Evolutionary conservation across 2,329 filamentous ascomycete genomes (phyloP).

Genomic region (Penicillium janthinellum): DNA sequence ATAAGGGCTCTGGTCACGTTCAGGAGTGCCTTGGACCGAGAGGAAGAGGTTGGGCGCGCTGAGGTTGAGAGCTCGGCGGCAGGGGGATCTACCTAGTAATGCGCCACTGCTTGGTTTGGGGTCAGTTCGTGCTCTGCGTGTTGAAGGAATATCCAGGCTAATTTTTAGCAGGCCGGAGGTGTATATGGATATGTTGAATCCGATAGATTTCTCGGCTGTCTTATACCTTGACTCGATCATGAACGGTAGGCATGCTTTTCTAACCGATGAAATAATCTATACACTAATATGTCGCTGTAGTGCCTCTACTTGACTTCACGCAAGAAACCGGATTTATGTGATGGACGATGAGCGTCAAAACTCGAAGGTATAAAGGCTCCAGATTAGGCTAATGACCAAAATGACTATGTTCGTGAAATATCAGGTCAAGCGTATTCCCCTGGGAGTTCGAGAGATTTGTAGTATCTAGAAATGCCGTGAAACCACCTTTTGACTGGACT

Average conservation of each 20-base stretch:
- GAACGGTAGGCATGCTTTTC: conserved; percentile 25
- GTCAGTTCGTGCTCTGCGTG: conserved; percentile 10
- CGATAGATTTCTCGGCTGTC: conserved; percentile 27
- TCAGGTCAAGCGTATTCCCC: no score
- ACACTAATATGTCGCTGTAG: conserved; percentile 4
- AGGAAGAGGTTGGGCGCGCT: conserved; percentile 5
- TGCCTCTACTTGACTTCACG: conserved; percentile 29
- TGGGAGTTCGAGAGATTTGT: no score
- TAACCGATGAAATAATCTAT: background rate
- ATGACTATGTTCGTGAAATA: no score
- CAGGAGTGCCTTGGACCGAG: conserved; percentile 19
- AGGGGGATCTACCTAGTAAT: background rate
- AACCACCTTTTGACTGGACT: no score
- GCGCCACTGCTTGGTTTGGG: conserved; percentile 1
- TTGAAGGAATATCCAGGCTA: background rate
- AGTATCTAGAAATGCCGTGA: no score
- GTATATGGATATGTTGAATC: conserved; percentile 18
- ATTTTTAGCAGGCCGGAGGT: conserved; percentile 7
- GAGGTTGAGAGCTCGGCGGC: conserved; percentile 1
- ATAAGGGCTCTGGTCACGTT: conserved; percentile 34
- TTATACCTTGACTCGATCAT: conserved; percentile 34
- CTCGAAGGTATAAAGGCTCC: no score
- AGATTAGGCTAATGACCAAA: no score
- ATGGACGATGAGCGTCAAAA: background rate
- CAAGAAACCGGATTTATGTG: conserved; percentile 18